phyloP scores from a whole-genome alignment of 257 asterid species.

The Solanum sejunctum region DNA sequence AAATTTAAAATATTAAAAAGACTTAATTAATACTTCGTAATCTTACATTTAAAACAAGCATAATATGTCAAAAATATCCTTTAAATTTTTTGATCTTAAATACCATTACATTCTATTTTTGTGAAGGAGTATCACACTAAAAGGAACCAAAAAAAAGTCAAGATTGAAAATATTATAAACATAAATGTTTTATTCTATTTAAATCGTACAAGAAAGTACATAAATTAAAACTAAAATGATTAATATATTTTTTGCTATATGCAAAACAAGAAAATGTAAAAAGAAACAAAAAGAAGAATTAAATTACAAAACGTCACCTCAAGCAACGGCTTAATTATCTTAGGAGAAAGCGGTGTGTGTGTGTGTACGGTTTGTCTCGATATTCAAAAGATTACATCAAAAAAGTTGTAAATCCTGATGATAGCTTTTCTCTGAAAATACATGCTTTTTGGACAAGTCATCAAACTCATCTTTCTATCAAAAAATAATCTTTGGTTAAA shows the following conservation, averaged over 20 bases:
- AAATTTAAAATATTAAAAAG: background rate
- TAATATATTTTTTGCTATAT: background rate
- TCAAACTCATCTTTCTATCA: background rate
- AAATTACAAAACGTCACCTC: background rate
- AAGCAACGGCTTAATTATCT: background rate
- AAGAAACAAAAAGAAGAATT: background rate
- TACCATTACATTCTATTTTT: background rate
- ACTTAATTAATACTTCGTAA: background rate
- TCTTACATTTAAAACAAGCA: too few relatives aligned
- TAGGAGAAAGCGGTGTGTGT: background rate
- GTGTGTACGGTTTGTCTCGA: background rate
- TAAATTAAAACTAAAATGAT: background rate
- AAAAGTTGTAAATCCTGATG: background rate
- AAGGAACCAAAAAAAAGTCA: background rate
- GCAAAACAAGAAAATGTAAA: background rate
- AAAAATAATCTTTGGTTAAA: background rate
- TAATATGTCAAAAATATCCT: too few relatives aligned
- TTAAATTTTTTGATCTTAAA: background rate
- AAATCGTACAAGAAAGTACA: background rate
- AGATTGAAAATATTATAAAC: background rate
- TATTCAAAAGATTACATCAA: background rate
- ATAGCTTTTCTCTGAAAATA: background rate
- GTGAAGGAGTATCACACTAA: background rate
- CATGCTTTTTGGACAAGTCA: background rate
- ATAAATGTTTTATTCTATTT: background rate